Percentiles rank a stretch among this genome's conserved stretches.
phyloP scores from a whole-genome alignment of 202 grass and related monocot species.

The Hordeum pubiflorum region DNA sequence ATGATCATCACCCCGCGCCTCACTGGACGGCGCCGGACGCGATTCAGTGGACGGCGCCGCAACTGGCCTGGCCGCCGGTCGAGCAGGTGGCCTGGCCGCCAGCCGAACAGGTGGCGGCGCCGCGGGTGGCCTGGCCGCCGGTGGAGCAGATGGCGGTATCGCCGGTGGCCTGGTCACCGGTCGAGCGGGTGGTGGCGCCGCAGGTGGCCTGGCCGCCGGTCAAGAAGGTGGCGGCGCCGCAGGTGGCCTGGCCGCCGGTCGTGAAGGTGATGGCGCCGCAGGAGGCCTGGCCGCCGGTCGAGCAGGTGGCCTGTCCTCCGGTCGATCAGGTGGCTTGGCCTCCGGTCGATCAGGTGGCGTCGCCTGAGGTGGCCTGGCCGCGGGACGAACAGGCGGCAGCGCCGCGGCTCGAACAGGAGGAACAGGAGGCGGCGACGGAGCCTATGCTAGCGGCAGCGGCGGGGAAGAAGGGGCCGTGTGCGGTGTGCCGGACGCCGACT shows the following conservation, averaged over 20 bases:
- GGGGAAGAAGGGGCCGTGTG: constrained; percentile 34
- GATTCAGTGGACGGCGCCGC: not conserved
- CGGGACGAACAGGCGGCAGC: not conserved
- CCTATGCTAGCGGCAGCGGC: not conserved
- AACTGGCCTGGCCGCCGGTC: not conserved
- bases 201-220: not conserved
- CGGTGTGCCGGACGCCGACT: constrained; percentile 49
- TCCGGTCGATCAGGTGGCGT: not conserved
- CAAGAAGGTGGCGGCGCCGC: not conserved
- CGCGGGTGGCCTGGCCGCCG: not conserved
- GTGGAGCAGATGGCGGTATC: not conserved
- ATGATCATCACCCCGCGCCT: not conserved
- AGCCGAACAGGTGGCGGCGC: not conserved
- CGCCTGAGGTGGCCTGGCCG: not conserved
- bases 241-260: not conserved
- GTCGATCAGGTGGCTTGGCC: not conserved
- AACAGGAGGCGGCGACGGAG: not conserved
- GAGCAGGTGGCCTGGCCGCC: not conserved
- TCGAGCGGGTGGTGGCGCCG: no score
- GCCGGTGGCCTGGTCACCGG: not conserved
- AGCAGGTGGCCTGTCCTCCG: no score
- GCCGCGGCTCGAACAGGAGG: not conserved
- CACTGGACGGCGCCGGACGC: not conserved
- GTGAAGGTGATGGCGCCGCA: not conserved
- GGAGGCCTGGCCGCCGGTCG: no score